Percentiles rank a stretch among this genome's conserved stretches.
These are phyloP conservation scores for Scedosporium boydii DNA, from an alignment of 2,329 filamentous ascomycete species.

Conservation along the genomic window DNA sequence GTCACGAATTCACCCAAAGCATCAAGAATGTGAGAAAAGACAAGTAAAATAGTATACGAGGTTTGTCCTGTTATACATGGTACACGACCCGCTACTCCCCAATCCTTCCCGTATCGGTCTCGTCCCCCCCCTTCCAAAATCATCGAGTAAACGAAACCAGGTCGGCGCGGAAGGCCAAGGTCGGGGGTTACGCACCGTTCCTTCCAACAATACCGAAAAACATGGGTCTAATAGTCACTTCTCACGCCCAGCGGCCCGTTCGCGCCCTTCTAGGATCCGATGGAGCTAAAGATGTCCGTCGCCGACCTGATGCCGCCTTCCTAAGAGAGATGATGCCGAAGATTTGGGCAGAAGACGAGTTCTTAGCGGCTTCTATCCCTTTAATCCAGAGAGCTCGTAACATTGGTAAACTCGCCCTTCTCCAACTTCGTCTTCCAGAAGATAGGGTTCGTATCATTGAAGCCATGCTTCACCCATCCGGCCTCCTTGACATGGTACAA, in stretches of 20 bases:
- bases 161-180: neutral
- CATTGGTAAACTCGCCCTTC: constrained; percentile 97
- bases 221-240: no score
- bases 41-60: constrained; percentile 11
- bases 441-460: constrained; percentile 95
- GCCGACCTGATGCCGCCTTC: no score
- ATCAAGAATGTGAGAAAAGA: constrained; percentile 9
- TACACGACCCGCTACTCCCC: constrained; percentile 11
- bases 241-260: no score
- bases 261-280: no score
- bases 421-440: constrained; percentile 99
- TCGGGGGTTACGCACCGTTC: neutral
- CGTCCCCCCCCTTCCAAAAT: neutral
- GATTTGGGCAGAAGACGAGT: neutral
- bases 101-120: neutral
- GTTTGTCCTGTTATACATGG: constrained; percentile 17
- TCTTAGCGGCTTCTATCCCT: neutral
- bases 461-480: constrained; percentile 98
- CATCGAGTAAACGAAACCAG: neutral
- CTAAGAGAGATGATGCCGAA: neutral
- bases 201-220: neutral
- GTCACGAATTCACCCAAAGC: neutral
- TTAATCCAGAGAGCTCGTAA: constrained; percentile 66
- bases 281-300: no score
- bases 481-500: constrained; percentile 98